Evolutionary conservation across 2,329 filamentous ascomycete species (phyloP).

Genomic region (Cladosporium velox): DNA sequence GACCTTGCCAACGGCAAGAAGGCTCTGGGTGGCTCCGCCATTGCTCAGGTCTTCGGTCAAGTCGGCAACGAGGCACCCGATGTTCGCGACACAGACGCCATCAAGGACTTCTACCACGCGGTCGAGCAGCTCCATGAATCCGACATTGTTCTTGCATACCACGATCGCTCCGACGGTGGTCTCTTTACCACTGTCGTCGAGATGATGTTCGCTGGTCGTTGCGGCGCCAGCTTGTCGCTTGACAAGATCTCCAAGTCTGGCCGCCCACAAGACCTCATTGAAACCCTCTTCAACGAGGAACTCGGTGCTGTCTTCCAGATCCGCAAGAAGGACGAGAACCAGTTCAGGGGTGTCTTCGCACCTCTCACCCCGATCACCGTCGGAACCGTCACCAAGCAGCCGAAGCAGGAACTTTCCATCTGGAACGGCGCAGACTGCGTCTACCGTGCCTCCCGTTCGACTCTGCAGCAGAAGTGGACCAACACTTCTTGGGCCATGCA

Average conservation of each 20-base stretch:
- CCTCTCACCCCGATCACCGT: constrained; percentile 81
- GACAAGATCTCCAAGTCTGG: constrained; percentile 70
- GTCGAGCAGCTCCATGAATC: constrained; percentile 67
- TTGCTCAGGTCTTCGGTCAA: constrained; percentile 86
- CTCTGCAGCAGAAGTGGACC: constrained; percentile 86
- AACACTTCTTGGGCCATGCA: constrained; percentile 91
- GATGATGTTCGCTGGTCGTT: constrained; percentile 97
- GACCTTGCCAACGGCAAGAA: constrained; percentile 81
- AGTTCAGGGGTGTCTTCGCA: constrained; percentile 87
- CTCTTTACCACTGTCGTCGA: constrained; percentile 87
- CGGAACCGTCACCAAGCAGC: constrained; percentile 68
- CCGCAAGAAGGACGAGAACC: constrained; percentile 76
- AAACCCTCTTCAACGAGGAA: constrained; percentile 92
- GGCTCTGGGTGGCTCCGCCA: constrained; percentile 83
- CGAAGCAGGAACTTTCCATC: constrained; percentile 76
- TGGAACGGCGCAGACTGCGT: constrained; percentile 69
- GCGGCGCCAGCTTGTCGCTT: constrained; percentile 80
- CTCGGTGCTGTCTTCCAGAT: constrained; percentile 96
- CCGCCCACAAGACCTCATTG: constrained; percentile 60
- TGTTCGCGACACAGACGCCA: constrained; percentile 75
- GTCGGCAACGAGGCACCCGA: constrained; percentile 84
- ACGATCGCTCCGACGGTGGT: constrained; percentile 91
- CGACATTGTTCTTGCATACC: constrained; percentile 83
- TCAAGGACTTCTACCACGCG: constrained; percentile 91
- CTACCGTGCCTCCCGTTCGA: constrained; percentile 67